A percentile compares a stretch with the other conserved stretches of the same genome.
Conservation (phyloP, 495 filamentous ascomycete species). For the Hyaloscypha variabilis region DNA sequence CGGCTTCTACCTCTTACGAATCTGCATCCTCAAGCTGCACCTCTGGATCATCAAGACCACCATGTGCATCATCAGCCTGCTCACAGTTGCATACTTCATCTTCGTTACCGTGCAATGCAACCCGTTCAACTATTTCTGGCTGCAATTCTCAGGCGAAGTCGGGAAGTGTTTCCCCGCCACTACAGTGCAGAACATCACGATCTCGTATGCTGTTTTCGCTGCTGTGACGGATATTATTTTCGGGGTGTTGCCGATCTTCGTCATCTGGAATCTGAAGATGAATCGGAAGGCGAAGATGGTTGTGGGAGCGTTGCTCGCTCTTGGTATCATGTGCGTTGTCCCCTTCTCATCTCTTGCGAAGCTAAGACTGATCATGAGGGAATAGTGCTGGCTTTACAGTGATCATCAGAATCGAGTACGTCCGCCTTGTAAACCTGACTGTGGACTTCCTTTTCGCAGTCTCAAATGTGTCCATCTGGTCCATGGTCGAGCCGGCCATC, state of each 20-base stretch:
- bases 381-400: constrained; percentile 40
- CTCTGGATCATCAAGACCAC: constrained; percentile 35
- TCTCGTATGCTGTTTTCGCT: constrained; percentile 37
- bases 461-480: constrained; percentile 23
- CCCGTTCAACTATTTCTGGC: constrained; percentile 41
- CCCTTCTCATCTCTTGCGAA: constrained; percentile 5
- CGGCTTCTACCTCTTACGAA: constrained; percentile 41
- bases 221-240: constrained; percentile 41
- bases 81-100: constrained; percentile 38
- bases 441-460: constrained; percentile 18
- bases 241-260: constrained; percentile 42
- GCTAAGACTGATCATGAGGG: background rate
- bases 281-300: constrained; percentile 35
- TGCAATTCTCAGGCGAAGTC: constrained; percentile 28
- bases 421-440: constrained; percentile 26
- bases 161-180: constrained; percentile 36
- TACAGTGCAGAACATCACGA: constrained; percentile 32
- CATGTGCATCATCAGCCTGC: constrained; percentile 28
- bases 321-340: constrained; percentile 34
- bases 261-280: constrained; percentile 44
- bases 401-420: constrained; percentile 40
- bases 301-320: constrained; percentile 35
- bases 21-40: constrained; percentile 34
- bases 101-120: constrained; percentile 41
- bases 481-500: constrained; percentile 23